Evolutionary conservation across 768 basidiomycete genomes (phyloP).

Genomic region (Clitopilus hobsonii): DNA sequence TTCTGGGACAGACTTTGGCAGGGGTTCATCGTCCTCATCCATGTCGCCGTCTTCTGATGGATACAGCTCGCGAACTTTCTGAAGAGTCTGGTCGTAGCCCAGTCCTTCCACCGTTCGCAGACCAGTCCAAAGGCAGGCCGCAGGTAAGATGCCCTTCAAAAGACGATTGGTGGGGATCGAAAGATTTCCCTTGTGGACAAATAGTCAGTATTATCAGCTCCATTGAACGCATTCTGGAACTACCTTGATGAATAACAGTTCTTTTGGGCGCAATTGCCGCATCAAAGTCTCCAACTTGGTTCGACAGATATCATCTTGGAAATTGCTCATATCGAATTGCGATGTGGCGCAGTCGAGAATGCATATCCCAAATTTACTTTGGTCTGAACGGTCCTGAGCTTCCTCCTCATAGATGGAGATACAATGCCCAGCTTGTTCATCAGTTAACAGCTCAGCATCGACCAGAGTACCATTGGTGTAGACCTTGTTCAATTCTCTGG

Average conservation of each 20-base stretch:
- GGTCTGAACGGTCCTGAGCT: slow-evolving; percentile 33
- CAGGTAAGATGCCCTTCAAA: slow-evolving; percentile 75
- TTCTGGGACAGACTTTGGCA: slow-evolving; percentile 52
- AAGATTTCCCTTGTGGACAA: slow-evolving; percentile 63
- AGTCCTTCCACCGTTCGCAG: slow-evolving; percentile 83
- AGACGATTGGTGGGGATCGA: slow-evolving; percentile 79
- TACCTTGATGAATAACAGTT: slow-evolving; percentile 88
- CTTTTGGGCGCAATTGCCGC: slow-evolving; percentile 87
- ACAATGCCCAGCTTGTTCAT: slow-evolving; percentile 95
- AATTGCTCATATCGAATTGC: slow-evolving; percentile 86
- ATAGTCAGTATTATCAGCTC: not conserved
- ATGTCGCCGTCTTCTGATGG: slow-evolving; percentile 37
- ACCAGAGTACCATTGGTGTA: slow-evolving; percentile 96
- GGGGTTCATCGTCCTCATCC: slow-evolving; percentile 39
- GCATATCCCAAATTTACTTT: slow-evolving; percentile 78
- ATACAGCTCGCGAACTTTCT: slow-evolving; percentile 66
- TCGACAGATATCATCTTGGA: slow-evolving; percentile 89
- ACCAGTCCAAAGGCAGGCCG: slow-evolving; percentile 84
- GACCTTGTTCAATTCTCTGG: slow-evolving; percentile 90
- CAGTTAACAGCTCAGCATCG: slow-evolving; percentile 80
- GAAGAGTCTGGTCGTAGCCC: slow-evolving; percentile 62
- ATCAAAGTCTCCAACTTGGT: slow-evolving; percentile 93
- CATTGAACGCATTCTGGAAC: slow-evolving; percentile 2
- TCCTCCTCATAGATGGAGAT: slow-evolving; percentile 76
- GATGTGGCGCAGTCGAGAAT: slow-evolving; percentile 93